Evolutionary conservation across 2,329 filamentous ascomycete genomes (phyloP), one percentile per base, ranked within the genome.

Genomic region (Talaromyces islandicus): DNA sequence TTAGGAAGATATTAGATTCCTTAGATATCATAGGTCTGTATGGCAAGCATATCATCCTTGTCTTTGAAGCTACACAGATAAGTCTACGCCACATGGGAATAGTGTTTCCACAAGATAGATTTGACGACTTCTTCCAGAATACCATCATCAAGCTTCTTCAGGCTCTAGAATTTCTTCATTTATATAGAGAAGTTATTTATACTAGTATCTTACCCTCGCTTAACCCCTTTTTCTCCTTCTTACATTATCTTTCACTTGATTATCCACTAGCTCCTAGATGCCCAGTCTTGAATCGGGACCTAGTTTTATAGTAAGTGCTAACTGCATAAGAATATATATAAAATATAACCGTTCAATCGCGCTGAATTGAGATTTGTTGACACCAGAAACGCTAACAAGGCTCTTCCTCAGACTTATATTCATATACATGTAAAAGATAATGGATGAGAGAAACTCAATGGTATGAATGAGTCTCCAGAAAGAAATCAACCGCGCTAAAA

Each of bases 81-180:
- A 81, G 72, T 67, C 64, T 77, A 0, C 60, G 68, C 46, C 64
- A 67, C 2, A 78, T 80, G 54, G 63, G 80, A 7, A 62, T 62
- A 30, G 77, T 77, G 17, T 79, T 78, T 57, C 76, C 17, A 32
- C 35, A 7, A 19, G 30, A 53, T 24, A 27, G 53, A 25, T 53
- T 57, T 12, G 43, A 43, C 7, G 53, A 76, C 1, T 66, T 77
- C 1, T 57, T 80, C 0, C 71, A 69, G 7, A 65, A 73, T 38
- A 63, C 74, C 0, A 71, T 82, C 21, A 64, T 66, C 3, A 72
- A 68, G 0, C 64, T 81, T 1, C 78, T 82, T 54, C 63, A 76
- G 6, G 78, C 75, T 0, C 63, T 82, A 29, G 77, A 82, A 41
- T 82, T 67, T 38, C 54, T 83, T 1, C 80, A 82, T 63, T 74